Base-by-base conservation (phyloP, 2,329 filamentous ascomycete species). In the Fusarium virguliforme region DNA sequence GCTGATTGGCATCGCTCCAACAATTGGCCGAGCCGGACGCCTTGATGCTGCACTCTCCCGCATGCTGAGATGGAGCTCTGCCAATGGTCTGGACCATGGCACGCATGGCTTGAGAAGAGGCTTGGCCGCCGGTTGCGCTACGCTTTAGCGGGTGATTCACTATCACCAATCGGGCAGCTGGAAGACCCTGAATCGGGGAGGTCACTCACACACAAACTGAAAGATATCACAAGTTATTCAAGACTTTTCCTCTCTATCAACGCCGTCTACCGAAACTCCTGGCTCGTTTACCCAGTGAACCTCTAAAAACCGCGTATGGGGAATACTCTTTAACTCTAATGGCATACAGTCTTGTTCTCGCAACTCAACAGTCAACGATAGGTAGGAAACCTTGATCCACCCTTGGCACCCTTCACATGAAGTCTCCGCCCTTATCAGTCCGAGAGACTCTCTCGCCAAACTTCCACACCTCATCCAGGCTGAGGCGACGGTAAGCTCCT, bases 381-480 rank as follows among this genome's bases (percentile, higher is more conserved):
- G 40, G 41, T 35, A 32, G 40, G 41, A 32, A 58, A 57, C 53
- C 63, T 41, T 56, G 56, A 54, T 34, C 32, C 35, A 55, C 48
- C 46, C 28, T 51, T 51, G 32, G 51, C 61, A 46, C 30, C 40
- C 41, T 66, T 68, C 65, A 75, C 64, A 72, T 70, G 62, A 63
- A 40, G 38, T 64, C 55, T 26, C 37, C 58, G 10, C 56, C 62
- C 13, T 67, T 67, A 15, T 72, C 69, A 24, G 74, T 63, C 38
- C 73, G 74, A 58, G 75, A 76, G 24, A 91, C 85, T 71, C 84
- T 83, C 37, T 81, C 81, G 6, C 92, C 92, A 83, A 94, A 94
- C 81, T 94, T 94, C 92, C 92, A 94, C 22, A 94, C 92, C 80
- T 93, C 88, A 65, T 93, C 90, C n/a, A 94, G 84, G 10, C 87